Conservation (phyloP, 2,329 filamentous ascomycete genomes). For the Escovopsis weberi region DNA sequence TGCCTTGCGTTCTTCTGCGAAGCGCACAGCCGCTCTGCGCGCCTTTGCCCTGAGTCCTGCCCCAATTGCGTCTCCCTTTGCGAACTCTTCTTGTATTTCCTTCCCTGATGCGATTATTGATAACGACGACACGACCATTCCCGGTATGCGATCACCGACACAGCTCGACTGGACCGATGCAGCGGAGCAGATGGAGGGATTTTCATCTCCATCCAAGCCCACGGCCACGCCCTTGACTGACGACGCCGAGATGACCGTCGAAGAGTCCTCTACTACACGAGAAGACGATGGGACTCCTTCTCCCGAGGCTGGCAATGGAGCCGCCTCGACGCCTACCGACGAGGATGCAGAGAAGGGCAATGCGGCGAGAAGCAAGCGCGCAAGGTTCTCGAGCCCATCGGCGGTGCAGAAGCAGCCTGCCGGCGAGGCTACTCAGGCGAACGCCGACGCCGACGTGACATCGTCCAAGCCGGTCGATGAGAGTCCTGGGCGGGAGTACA, state of each 20-base stretch:
- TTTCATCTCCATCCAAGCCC: conserved; percentile 2
- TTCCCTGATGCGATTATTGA: not conserved
- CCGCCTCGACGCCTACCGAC: not conserved
- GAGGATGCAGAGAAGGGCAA: no score
- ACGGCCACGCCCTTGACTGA: not conserved
- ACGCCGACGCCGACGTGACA: not conserved
- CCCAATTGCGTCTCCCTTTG: not conserved
- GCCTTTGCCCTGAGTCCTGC: not conserved
- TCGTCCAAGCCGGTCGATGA: conserved; percentile 13
- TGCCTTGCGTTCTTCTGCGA: not conserved
- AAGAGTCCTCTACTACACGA: no score
- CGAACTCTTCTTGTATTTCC: not conserved
- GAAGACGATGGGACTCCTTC: not conserved
- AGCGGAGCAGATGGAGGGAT: not conserved
- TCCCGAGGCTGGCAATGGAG: not conserved
- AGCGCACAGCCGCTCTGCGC: not conserved
- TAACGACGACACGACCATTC: not conserved
- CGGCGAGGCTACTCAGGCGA: not conserved
- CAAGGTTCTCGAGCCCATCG: no score
- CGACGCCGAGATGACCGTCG: no score
- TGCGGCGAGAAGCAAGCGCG: no score
- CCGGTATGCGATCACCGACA: not conserved
- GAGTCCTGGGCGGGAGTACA: conserved; percentile 20
- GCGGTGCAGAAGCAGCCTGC: not conserved
- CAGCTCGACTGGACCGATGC: not conserved